Evolutionary conservation across 2,329 filamentous ascomycete genomes (phyloP).

Genomic region (Trichoderma sp.): DNA sequence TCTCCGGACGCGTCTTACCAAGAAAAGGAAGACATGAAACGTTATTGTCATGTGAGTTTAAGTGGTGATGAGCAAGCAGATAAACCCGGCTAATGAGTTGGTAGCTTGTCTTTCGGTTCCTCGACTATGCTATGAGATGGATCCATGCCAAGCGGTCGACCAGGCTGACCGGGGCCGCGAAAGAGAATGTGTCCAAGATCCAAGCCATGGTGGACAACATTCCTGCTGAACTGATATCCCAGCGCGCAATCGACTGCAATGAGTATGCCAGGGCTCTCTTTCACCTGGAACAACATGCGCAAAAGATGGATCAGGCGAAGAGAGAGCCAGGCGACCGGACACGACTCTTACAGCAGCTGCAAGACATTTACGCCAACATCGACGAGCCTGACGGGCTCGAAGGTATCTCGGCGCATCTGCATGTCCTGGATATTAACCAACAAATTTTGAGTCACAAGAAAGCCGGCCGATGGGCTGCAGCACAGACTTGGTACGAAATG

Average conservation of each 20-base stretch:
- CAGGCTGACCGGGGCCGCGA: constrained; percentile 43
- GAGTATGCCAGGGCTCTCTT: constrained; percentile 92
- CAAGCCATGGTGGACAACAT: constrained; percentile 62
- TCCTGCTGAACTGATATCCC: constrained; percentile 73
- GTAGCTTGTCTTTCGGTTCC: constrained; percentile 81
- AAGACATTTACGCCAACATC: constrained; percentile 95
- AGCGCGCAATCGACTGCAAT: constrained; percentile 87
- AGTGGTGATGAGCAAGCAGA: background rate
- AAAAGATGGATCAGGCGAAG: constrained; percentile 50
- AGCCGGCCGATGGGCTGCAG: constrained; percentile 88
- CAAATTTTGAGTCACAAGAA: constrained; percentile 92
- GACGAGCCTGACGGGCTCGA: constrained; percentile 97
- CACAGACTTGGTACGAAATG: constrained; percentile 97
- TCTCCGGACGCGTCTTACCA: constrained; percentile 55
- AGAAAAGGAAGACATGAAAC: constrained; percentile 74
- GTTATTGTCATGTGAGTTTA: constrained; percentile 77
- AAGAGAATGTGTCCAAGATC: constrained; percentile 53
- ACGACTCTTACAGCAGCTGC: constrained; percentile 73
- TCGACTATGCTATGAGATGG: constrained; percentile 93
- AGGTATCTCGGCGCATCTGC: constrained; percentile 85
- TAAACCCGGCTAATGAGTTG: constrained; percentile 31
- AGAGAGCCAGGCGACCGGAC: constrained; percentile 57
- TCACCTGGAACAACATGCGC: constrained; percentile 89
- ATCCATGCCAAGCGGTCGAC: constrained; percentile 68
- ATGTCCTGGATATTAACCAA: constrained; percentile 86